Base-by-base conservation (phyloP, 139 green algal genomes). In the Eudorina sp. region DNA sequence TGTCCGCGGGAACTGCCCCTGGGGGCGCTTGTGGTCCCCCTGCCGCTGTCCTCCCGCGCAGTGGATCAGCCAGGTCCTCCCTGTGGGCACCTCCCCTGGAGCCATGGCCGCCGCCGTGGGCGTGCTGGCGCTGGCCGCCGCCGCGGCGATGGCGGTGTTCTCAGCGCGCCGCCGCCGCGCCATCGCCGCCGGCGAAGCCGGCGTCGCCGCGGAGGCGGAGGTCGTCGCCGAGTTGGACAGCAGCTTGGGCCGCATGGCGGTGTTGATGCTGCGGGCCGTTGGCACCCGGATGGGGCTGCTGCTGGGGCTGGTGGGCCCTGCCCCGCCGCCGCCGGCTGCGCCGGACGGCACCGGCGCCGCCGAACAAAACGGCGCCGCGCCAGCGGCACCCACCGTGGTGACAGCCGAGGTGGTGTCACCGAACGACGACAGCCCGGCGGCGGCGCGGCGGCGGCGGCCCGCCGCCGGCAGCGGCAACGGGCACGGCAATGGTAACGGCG, bases 161-260 rank as follows among this genome's bases (percentile, higher is more conserved):
- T 31, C 21, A 0, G 46, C 55, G 40, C 25, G 48, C 66, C 21
- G 66, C 36, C 68, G 68, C 51, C 18, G 11, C 27, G 70, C 70
- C 16, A 23, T 5, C 70, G 68, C 31, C 68, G 36, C 19, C 70
- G 62, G n/a, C 62, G 62, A 4, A 6, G 70, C 25, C 41, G 43
- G 70, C 41, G 38, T 9, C 9, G 41, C 48, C 31, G 36, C 51
- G 9, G 18, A 79, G 72, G 40, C 38, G 0, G 51, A 90, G 1
- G 62, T 89, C 29, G 73, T 88, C 40, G 62, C 69, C 0, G 84
- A 87, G 66, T 72, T 92, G 41, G 84, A 90, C 66, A 68, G 29
- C 76, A 84, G 74, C 76, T 19, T 92, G 40, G 62, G 53, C 21
- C 64, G 84, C 53, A 90, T 92, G 84, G 40, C 51, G 36, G 11